Evolutionary conservation across 2,329 filamentous ascomycete species (phyloP).

Genomic region (Paraphaeosphaeria sporulosa): DNA sequence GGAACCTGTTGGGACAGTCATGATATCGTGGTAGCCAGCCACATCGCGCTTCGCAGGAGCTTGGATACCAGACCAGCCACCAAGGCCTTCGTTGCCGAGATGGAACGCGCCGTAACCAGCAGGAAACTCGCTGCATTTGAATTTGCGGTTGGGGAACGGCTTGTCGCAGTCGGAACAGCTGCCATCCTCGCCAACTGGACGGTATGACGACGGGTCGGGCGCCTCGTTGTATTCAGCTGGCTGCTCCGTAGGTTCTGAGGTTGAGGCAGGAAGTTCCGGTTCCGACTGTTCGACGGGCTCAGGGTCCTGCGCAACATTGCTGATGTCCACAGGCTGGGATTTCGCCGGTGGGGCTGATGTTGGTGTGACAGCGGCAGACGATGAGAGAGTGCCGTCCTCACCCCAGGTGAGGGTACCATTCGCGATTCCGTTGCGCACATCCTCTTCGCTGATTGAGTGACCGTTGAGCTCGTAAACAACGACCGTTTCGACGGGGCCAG

Average conservation of each 20-base stretch:
- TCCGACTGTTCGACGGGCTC: slow-evolving; percentile 2
- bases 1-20: slow-evolving; percentile 70
- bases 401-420: slow-evolving; percentile 72
- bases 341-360: slow-evolving; percentile 27
- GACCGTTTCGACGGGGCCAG: slow-evolving; percentile 67
- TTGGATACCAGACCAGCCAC: slow-evolving; percentile 84
- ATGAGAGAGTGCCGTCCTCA: slow-evolving; percentile 62
- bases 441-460: slow-evolving; percentile 64
- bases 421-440: slow-evolving; percentile 75
- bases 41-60: slow-evolving; percentile 47
- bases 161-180: slow-evolving; percentile 62
- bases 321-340: slow-evolving; percentile 10
- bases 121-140: slow-evolving; percentile 78
- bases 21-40: slow-evolving; percentile 62
- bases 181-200: slow-evolving; percentile 28
- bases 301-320: not conserved
- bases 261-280: slow-evolving; percentile 14
- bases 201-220: slow-evolving; percentile 27
- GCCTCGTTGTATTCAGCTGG: slow-evolving; percentile 10
- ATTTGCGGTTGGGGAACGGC: slow-evolving; percentile 77
- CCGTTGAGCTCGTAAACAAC: slow-evolving; percentile 77
- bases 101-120: slow-evolving; percentile 79
- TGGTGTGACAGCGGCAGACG: slow-evolving; percentile 26
- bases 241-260: slow-evolving; percentile 21
- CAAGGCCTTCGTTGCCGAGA: slow-evolving; percentile 72